These are phyloP conservation scores for Cicer arietinum DNA, from an alignment of 306 rosid genomes.

Conservation along the genomic window DNA sequence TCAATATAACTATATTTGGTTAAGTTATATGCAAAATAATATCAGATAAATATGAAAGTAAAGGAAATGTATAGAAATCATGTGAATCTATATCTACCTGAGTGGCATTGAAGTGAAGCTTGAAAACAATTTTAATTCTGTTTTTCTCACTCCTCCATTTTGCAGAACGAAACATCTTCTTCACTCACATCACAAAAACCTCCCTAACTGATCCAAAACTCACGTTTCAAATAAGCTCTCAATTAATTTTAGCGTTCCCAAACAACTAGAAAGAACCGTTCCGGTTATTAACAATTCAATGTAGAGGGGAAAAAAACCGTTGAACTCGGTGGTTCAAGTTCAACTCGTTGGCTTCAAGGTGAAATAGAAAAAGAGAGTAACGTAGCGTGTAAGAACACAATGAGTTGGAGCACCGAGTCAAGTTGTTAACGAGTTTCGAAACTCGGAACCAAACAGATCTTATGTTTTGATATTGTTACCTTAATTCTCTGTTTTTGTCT, in stretches of 20 bases:
- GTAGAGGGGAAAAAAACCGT: neutral
- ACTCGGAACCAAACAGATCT: slow-evolving; percentile 29
- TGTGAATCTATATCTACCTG: slow-evolving; percentile 64
- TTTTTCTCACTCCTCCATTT: slow-evolving; percentile 93
- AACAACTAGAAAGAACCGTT: slow-evolving; percentile 36
- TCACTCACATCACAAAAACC: slow-evolving; percentile 28
- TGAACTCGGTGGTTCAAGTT: slow-evolving; percentile 40
- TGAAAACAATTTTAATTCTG: slow-evolving; percentile 75
- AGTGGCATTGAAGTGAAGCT: slow-evolving; percentile 79
- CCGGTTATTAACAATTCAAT: slow-evolving; percentile 43
- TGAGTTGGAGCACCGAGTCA: slow-evolving; percentile 27
- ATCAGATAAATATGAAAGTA: neutral
- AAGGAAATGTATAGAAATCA: neutral
- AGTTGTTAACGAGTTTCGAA: neutral
- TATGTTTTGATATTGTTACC: neutral
- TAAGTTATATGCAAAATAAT: neutral
- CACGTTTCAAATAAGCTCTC: slow-evolving; percentile 40
- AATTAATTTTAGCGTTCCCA: neutral
- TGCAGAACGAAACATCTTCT: slow-evolving; percentile 78
- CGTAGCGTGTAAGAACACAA: slow-evolving; percentile 33
- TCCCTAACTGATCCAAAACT: slow-evolving; percentile 21
- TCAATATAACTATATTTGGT: slow-evolving; percentile 35
- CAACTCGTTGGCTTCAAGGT: slow-evolving; percentile 35
- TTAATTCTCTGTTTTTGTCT: slow-evolving; percentile 28
- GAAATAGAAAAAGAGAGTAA: slow-evolving; percentile 8